Evolutionary conservation across 2,329 filamentous ascomycete species (phyloP), one percentile per base, ranked within the genome.

Genomic region (Xylaria multiplex): DNA sequence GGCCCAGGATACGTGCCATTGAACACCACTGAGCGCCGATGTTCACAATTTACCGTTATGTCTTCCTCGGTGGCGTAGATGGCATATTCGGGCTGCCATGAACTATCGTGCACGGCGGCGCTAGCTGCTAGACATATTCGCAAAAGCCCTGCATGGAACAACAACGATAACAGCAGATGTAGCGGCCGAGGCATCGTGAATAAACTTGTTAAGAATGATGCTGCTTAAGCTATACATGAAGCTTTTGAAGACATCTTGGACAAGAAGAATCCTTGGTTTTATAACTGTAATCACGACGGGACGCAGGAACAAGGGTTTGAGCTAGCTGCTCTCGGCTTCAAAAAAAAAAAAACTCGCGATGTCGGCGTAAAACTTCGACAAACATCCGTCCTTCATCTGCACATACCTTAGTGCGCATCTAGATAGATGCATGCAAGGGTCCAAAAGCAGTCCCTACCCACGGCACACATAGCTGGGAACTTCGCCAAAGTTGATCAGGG

Each of bases 1-100:
- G 86, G 85, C 2, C 84, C 86, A 3, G 85, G 84, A 45, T 79
- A 80, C 1, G 83, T 84, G 57, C 84, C 84, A 74, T 88, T 88
- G 64, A 87, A 77, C 13, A 86, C 71, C 0, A 83, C 83, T 3
- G 79, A 85, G 58, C 79, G 76, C 24, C 83, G 78, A 2, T 77
- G 75, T 65, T 83, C 74, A 67, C 85, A 86, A 55, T 81, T 81
- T 53, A 84, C 78, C 2, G 76, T 78, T 50, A 83, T 75, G 22
- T 80, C 79, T 65, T 81, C 70, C 22, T 65, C 66, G 1, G 74
- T 76, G 1, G 68, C 75, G 42, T 72, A 69, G 24, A 78, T 71
- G 24, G 73, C 67, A 59, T 77, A 77, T 53, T 75, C 71, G 57
- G 76, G 76, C 54, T 76, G 62, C 75, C 75, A 78, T 49, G 65